Evolutionary conservation across 495 filamentous ascomycete species (phyloP), one percentile per base, ranked within the genome.

Genomic region (Penicillium antarcticum): DNA sequence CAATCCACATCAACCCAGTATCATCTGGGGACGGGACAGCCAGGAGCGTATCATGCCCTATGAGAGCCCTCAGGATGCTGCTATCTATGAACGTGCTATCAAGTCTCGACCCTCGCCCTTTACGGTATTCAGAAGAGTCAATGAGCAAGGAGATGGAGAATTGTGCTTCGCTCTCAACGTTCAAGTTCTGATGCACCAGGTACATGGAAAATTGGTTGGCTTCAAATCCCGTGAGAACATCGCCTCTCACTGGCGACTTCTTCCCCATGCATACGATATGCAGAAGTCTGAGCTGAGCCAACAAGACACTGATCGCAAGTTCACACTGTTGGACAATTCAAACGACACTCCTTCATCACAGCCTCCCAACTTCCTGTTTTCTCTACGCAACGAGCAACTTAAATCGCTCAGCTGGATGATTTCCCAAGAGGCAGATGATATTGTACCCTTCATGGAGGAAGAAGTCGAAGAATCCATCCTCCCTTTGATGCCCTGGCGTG

Each of bases 381-480:
- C 33, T 4, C 45, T 74, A 26, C 70, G 79, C n/a, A 62, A 63
- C 0, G 82, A 84, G 48, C 86, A 89, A 45, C 63, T 74, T n/a
- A 69, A 75, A 18, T 84, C 80, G 1, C 60, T 89, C 5, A 45
- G 51, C 1, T 94, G 88, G 88, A 89, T 88, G 84, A 50, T 81
- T 14, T 31, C 37, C 0, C 82, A 85, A 52, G 90, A 95, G 60
- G 45, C 26, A 1, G 62, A 70, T 0, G 56, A 69, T 6, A 64
- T 66, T 3, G 18, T 43, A 18, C 66, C 69, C 0, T 90, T 91
- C 51, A 45, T 62, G 0, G 81, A 92, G 60, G 68, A 78, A 55
- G 89, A 91, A 58, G 69, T 82, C 0, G 89, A 89, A 45, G 90
- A 94, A 61, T 78, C 81, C 2, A 58, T 78, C 1, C 62, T 89